Evolutionary conservation across 176 grass and related monocot genomes (phyloP).

Genomic region (Phyllostachys edulis): DNA sequence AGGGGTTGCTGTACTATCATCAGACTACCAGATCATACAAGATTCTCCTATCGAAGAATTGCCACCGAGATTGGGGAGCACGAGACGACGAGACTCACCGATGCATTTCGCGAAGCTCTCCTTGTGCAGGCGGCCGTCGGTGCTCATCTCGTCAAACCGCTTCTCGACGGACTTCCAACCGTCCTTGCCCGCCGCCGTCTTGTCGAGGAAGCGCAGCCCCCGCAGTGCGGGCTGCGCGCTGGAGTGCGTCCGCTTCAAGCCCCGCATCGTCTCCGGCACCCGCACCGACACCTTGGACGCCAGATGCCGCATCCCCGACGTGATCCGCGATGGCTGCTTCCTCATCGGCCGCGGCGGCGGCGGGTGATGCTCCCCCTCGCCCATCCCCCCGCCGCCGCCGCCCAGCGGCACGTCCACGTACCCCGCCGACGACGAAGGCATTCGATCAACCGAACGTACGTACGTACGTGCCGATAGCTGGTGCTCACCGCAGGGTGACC

Average conservation of each 20-base stretch:
- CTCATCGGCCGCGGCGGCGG: not conserved
- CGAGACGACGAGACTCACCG: slow-evolving; percentile 41
- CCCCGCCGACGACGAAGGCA: slow-evolving; percentile 25
- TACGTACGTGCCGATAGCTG: not conserved
- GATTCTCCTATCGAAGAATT: not conserved
- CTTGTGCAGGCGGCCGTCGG: slow-evolving; percentile 43
- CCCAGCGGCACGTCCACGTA: slow-evolving; percentile 31
- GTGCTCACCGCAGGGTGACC: slow-evolving; percentile 18
- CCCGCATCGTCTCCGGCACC: slow-evolving; percentile 40
- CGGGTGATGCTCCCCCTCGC: not conserved
- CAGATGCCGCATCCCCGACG: slow-evolving; percentile 41
- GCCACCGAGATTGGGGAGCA: not conserved
- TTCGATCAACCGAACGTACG: not conserved
- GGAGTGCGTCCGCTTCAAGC: slow-evolving; percentile 47
- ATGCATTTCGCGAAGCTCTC: slow-evolving; percentile 87
- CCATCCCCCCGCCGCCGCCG: not conserved
- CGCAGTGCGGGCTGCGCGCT: slow-evolving; percentile 48
- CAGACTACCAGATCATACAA: not conserved
- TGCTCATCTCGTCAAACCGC: slow-evolving; percentile 66
- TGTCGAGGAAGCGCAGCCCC: slow-evolving; percentile 74
- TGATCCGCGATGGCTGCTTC: slow-evolving; percentile 58
- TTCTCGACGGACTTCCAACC: slow-evolving; percentile 83
- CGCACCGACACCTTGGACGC: slow-evolving; percentile 45
- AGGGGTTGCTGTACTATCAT: not conserved
- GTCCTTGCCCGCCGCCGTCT: slow-evolving; percentile 58